These are phyloP conservation scores for Tetracentron sinense DNA, from an alignment of 164 flowering plant species.

Conservation along the genomic window DNA sequence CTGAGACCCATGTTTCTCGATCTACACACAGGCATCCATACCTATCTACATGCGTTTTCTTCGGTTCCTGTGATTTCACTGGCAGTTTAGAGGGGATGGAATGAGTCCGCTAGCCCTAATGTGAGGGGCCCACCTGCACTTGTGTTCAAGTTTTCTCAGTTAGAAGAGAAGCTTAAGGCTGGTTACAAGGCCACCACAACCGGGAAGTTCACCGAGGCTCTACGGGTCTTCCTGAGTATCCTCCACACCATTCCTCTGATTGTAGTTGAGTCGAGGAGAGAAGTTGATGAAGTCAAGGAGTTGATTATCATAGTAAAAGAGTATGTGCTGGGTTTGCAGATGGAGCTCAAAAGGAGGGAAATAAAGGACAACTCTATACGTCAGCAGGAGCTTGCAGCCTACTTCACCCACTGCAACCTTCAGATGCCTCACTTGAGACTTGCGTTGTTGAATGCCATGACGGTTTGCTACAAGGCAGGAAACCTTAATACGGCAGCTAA, in stretches of 20 bases:
- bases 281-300: too few relatives aligned
- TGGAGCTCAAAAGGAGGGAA: conserved; percentile 15
- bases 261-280: conserved; percentile 6
- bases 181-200: conserved; percentile 12
- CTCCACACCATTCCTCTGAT: conserved; percentile 9
- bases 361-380: conserved; percentile 6
- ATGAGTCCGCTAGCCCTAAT: conserved; percentile 3
- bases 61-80: conserved; percentile 6
- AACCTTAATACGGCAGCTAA: conserved; percentile 9
- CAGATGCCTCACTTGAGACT: conserved; percentile 12
- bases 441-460: too few relatives aligned
- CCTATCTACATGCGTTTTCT: conserved; percentile 5
- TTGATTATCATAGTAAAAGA: too few relatives aligned
- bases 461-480: conserved; percentile 10
- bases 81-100: conserved; percentile 10
- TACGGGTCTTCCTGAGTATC: conserved; percentile 7
- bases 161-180: conserved; percentile 12
- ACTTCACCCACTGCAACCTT: conserved; percentile 14
- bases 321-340: conserved; percentile 8
- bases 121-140: conserved; percentile 9
- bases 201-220: conserved; percentile 10
- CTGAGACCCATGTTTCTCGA: conserved; percentile 7
- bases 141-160: conserved; percentile 4
- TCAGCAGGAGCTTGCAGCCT: conserved; percentile 12
- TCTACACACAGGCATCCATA: conserved; percentile 4